Conservation (phyloP, 805 yeast genomes). For the Myxozyma mucilagina region DNA sequence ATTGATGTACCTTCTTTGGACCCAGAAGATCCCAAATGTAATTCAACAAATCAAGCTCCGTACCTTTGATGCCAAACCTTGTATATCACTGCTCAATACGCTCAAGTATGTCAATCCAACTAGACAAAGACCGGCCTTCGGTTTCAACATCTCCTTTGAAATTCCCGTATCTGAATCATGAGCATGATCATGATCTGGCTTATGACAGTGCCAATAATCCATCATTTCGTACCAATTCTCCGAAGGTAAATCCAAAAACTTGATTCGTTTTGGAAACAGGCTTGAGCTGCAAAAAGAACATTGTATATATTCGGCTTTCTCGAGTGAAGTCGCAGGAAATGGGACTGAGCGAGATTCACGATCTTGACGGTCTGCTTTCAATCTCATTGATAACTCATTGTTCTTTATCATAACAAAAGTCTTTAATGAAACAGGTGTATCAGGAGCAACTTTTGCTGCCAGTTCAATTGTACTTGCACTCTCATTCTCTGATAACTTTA, state of each 20-base stretch:
- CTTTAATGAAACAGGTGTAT: constrained; percentile 16
- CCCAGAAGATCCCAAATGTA: constrained; percentile 4
- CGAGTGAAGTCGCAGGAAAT: constrained; percentile 10
- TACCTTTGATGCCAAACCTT: not conserved
- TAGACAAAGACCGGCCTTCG: constrained; percentile 3
- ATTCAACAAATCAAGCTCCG: not conserved
- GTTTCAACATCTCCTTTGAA: constrained; percentile 17
- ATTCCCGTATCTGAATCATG: not conserved
- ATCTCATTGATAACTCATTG: not conserved
- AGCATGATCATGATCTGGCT: constrained; percentile 37
- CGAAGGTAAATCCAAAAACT: constrained; percentile 68
- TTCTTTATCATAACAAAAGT: not conserved
- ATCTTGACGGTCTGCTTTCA: constrained; percentile 13
- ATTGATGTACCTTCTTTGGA: constrained; percentile 26
- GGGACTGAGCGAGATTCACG: constrained; percentile 1
- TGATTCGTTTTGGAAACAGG: constrained; percentile 28
- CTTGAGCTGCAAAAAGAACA: constrained; percentile 16
- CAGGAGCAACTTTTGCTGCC: constrained; percentile 15
- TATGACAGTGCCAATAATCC: constrained; percentile 98
- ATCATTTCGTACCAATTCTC: constrained; percentile 92
- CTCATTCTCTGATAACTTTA: constrained; percentile 4
- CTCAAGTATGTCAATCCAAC: constrained; percentile 17
- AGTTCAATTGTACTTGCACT: constrained; percentile 1
- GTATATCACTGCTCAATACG: not conserved
- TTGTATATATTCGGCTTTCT: not conserved